Evolutionary conservation across 163 green algal species (phyloP).

Genomic region (Scenedesmus sp.): DNA sequence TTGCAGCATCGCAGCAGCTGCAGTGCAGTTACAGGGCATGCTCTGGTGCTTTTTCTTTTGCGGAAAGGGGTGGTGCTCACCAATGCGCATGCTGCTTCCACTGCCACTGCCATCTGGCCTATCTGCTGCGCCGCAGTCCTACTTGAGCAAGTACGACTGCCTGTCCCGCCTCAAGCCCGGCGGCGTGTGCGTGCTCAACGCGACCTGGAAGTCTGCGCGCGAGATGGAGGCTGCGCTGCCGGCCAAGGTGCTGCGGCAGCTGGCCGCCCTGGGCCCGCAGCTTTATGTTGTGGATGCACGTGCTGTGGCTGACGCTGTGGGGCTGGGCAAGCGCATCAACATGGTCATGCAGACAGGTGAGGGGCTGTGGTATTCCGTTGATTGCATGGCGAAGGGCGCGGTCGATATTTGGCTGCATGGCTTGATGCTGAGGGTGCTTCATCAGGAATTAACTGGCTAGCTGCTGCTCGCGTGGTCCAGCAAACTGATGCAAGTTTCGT

Average conservation of each 20-base stretch:
- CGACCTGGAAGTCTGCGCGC: slow-evolving; percentile 50
- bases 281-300: slow-evolving; percentile 59
- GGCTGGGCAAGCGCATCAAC: slow-evolving; percentile 76
- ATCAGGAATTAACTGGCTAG: no score
- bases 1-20: not conserved
- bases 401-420: no score
- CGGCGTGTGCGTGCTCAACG: slow-evolving; percentile 71
- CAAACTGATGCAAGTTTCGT: no score
- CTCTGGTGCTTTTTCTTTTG: not conserved
- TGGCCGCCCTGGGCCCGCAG: slow-evolving; percentile 13
- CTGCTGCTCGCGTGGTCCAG: no score
- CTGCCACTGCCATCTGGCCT: not conserved
- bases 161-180: slow-evolving; percentile 59
- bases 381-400: no score
- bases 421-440: no score
- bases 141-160: slow-evolving; percentile 70
- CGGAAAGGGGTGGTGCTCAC: no score
- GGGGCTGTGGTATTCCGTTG: no score
- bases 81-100: not conserved
- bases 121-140: slow-evolving; percentile 45
- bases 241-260: slow-evolving; percentile 54
- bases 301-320: slow-evolving; percentile 57
- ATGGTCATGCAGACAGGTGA: slow-evolving; percentile 72
- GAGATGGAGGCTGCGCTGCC: slow-evolving; percentile 55
- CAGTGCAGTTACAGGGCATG: not conserved